A percentile compares a stretch with the other conserved stretches of the same genome.
phyloP scores from a whole-genome alignment of 2,329 filamentous ascomycete genomes.

The Ophiosphaerella korrae region DNA sequence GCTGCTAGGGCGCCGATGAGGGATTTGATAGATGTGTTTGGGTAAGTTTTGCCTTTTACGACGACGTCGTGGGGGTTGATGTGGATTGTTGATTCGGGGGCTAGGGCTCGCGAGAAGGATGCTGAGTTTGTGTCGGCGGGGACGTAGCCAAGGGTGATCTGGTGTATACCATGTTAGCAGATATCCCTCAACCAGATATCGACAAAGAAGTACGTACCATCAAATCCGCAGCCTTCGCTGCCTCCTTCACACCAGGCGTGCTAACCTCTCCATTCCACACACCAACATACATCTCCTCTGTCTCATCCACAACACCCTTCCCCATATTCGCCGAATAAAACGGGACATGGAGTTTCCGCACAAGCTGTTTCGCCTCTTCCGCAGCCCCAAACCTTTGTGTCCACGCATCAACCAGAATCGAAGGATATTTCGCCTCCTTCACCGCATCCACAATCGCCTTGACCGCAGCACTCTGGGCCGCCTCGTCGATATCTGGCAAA shows the following conservation, averaged over 20 bases:
- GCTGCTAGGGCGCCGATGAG: slow-evolving; percentile 39
- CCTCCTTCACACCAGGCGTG: slow-evolving; percentile 44
- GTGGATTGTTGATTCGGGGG: slow-evolving; percentile 35
- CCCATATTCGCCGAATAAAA: slow-evolving; percentile 50
- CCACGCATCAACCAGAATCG: slow-evolving; percentile 48
- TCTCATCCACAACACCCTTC: slow-evolving; percentile 52
- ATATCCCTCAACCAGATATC: not conserved
- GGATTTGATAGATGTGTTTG: slow-evolving; percentile 45
- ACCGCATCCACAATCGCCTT: slow-evolving; percentile 42
- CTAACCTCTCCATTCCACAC: slow-evolving; percentile 50
- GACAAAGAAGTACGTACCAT: slow-evolving; percentile 13
- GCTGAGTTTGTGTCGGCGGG: slow-evolving; percentile 52
- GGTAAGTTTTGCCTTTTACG: slow-evolving; percentile 39
- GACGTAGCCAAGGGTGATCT: slow-evolving; percentile 47
- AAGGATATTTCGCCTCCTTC: slow-evolving; percentile 42
- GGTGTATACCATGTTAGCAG: not conserved
- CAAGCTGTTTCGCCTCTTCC: slow-evolving; percentile 39
- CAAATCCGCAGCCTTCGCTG: slow-evolving; percentile 44
- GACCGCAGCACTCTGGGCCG: slow-evolving; percentile 38
- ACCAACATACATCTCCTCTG: slow-evolving; percentile 47
- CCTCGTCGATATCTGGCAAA: slow-evolving; percentile 29
- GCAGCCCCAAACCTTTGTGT: slow-evolving; percentile 47
- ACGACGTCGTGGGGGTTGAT: slow-evolving; percentile 48
- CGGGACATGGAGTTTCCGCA: slow-evolving; percentile 44
- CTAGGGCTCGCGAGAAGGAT: slow-evolving; percentile 46